Conservation (phyloP, 2,329 filamentous ascomycete genomes). For the Neophaeococcomyces aloes region DNA sequence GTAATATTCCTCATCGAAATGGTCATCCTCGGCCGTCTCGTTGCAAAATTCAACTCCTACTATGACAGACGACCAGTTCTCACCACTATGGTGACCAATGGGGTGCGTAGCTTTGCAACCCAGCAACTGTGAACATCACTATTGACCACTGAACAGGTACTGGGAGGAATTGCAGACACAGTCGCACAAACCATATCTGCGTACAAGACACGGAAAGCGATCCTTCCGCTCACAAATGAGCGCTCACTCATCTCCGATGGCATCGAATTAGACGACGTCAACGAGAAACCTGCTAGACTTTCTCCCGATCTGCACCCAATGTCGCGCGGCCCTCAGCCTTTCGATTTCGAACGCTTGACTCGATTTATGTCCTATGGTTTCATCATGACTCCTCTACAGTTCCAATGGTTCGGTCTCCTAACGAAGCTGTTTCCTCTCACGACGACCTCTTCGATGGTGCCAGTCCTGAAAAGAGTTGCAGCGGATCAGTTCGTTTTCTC, state of each 20-base stretch:
- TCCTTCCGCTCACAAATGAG: slow-evolving; percentile 42
- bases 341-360: slow-evolving; percentile 89
- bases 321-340: slow-evolving; percentile 58
- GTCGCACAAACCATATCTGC: slow-evolving; percentile 88
- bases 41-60: slow-evolving; percentile 82
- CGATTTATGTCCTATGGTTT: slow-evolving; percentile 97
- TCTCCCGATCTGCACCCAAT: slow-evolving; percentile 58
- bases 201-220: slow-evolving; percentile 52
- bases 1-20: slow-evolving; percentile 82
- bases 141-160: slow-evolving; percentile 42
- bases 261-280: slow-evolving; percentile 81
- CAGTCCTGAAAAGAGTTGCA: slow-evolving; percentile 79
- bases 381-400: slow-evolving; percentile 88
- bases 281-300: slow-evolving; percentile 60
- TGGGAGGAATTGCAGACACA: slow-evolving; percentile 92
- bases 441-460: slow-evolving; percentile 60
- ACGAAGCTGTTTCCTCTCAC: slow-evolving; percentile 73
- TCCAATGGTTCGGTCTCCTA: slow-evolving; percentile 89
- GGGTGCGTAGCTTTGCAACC: slow-evolving; percentile 43
- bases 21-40: slow-evolving; percentile 69
- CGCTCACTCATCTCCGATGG: slow-evolving; percentile 45
- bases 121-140: not conserved
- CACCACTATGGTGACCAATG: slow-evolving; percentile 98
- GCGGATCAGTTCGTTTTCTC: slow-evolving; percentile 92
- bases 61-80: slow-evolving; percentile 88